Conservation (phyloP, 768 basidiomycete species). For the Fomitopsis pulvina region DNA sequence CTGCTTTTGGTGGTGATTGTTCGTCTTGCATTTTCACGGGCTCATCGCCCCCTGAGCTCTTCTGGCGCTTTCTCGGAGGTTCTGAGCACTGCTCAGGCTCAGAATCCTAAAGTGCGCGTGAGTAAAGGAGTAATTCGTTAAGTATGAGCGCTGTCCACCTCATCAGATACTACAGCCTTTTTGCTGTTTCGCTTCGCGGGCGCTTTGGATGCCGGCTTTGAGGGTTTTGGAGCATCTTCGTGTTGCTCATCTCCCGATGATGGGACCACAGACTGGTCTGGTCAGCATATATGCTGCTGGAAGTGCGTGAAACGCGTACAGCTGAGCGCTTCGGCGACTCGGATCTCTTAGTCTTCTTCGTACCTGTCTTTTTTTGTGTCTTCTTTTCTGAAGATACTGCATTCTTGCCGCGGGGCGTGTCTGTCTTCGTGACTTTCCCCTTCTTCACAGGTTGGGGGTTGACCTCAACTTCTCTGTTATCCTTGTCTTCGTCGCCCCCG, state of each 20-base stretch:
- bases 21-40: not conserved
- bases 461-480: not conserved
- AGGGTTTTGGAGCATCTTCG: not conserved
- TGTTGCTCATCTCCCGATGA: not conserved
- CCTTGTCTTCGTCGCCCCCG: not conserved
- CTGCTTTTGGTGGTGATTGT: not conserved
- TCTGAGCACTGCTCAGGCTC: not conserved
- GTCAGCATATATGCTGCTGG: not conserved
- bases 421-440: not conserved
- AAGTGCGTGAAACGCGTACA: not conserved
- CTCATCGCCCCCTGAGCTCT: not conserved
- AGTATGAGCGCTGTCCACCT: too few species aligned
- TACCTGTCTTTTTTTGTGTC: not conserved
- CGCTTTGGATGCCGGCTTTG: not conserved
- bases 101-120: not conserved
- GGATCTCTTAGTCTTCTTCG: not conserved
- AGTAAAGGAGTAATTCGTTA: too few species aligned
- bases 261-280: not conserved
- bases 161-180: not conserved
- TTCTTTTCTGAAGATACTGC: not conserved
- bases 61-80: conserved; percentile 9
- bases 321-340: not conserved
- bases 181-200: conserved; percentile 1
- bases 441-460: not conserved
- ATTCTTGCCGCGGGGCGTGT: not conserved